Evolutionary conservation across 2,329 filamentous ascomycete genomes (phyloP), one percentile per base, ranked within the genome.

Genomic region (Aspergillus aculeatus): DNA sequence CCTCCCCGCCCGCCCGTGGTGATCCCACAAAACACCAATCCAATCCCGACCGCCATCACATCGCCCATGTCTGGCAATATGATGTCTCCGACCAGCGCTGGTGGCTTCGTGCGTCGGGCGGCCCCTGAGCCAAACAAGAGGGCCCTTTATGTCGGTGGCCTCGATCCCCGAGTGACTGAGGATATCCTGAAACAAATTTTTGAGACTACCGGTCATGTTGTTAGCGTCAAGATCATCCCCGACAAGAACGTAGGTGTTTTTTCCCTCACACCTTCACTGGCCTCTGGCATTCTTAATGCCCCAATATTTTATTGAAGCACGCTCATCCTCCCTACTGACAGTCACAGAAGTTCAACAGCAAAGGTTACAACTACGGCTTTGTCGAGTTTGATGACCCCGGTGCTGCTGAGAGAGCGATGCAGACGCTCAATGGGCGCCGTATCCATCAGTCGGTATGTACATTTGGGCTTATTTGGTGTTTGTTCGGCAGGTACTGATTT

Each of bases 351-450:
- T 76, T 83, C 67, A 79, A 96, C 86, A 90, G 89, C 68, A 96
- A 98, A 84, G 95, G 95, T 51, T 96, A 92, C 83, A 99, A 99
- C 83, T 99, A 99, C 79, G 95, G 95, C 24, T 99, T 99, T 73
- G 90, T 99, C 66, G 95, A 99, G 78, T 99, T 97, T 78, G 95
- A 99, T 77, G 95, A 99, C 76, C 95, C 95, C 56, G 93, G 91
- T 77, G 91, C 94, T 65, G 95, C 95, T 68, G 95, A 99, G 78
- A 89, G 95, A 74, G 95, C 95, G 64, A 97, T 99, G 95, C 87
- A 91, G 78, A 98, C 94, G 58, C 83, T 99, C 69, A 99, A 98
- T 75, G 95, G 95, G 57, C 89, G 95, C 68, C 87, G 94, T 66
- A 93, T 99, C 65, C 94, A 99, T 77, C 93, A 98, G 79, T 91